Conservation (phyloP, 371 early-diverging fungal genomes). For the Synchytrium microbalum region DNA sequence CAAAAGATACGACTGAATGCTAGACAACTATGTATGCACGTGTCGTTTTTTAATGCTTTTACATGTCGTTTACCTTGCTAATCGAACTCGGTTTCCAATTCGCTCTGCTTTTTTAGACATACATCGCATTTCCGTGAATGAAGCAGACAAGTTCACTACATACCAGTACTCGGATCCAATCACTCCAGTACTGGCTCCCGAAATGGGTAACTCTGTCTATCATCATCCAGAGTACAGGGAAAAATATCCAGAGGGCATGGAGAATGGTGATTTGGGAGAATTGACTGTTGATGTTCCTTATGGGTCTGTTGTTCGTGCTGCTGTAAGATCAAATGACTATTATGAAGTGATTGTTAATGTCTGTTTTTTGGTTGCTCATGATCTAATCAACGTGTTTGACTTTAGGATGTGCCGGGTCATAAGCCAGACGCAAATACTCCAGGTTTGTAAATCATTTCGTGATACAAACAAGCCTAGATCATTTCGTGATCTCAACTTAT, state of each 20-base stretch:
- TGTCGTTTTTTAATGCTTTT: background rate
- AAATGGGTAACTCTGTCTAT: constrained; percentile 34
- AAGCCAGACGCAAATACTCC: background rate
- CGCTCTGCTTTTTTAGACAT: background rate
- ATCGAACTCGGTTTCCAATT: constrained; percentile 1
- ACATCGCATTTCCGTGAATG: background rate
- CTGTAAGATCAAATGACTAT: constrained; percentile 13
- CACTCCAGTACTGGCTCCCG: constrained; percentile 17
- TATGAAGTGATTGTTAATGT: no score
- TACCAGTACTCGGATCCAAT: constrained; percentile 48
- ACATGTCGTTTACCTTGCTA: background rate
- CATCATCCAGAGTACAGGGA: constrained; percentile 55
- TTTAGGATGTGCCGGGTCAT: no score
- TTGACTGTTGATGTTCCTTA: constrained; percentile 52
- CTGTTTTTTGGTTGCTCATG: no score
- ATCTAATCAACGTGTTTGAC: no score
- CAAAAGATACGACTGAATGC: constrained; percentile 46
- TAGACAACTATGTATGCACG: constrained; percentile 51
- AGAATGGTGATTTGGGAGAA: constrained; percentile 61
- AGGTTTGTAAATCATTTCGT: background rate
- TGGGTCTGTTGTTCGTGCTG: constrained; percentile 23
- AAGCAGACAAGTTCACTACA: constrained; percentile 19
- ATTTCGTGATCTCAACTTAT: no score
- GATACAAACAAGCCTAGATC: no score
- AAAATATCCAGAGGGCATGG: constrained; percentile 47